Evolutionary conservation across 2,329 filamentous ascomycete genomes (phyloP).

Genomic region (Ilyonectria robusta): DNA sequence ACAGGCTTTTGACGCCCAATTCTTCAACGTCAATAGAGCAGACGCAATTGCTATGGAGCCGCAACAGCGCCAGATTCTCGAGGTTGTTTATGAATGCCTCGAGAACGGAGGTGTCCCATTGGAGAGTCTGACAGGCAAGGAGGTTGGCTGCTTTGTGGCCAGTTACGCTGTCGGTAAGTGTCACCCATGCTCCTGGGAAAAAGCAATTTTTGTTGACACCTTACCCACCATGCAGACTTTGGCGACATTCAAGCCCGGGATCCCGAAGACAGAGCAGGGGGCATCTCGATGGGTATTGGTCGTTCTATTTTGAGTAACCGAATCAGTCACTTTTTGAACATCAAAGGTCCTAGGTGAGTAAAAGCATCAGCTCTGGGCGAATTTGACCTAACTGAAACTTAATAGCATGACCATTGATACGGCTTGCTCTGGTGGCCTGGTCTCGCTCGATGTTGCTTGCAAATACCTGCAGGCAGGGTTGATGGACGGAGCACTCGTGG

Average conservation of each 20-base stretch:
- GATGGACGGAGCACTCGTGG: conserved; percentile 51
- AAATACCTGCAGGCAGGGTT: conserved; percentile 31
- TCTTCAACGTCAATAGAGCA: conserved; percentile 29
- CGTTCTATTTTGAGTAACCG: conserved; percentile 61
- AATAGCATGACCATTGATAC: conserved; percentile 64
- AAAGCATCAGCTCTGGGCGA: no score
- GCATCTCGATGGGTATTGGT: conserved; percentile 57
- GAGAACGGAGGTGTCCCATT: conserved; percentile 55
- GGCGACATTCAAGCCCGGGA: conserved; percentile 56
- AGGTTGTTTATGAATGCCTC: conserved; percentile 57
- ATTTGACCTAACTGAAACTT: neutral
- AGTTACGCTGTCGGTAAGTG: conserved; percentile 55
- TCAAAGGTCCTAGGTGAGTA: conserved; percentile 57
- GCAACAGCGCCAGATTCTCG: conserved; percentile 58
- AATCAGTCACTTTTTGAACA: conserved; percentile 63
- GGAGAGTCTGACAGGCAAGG: conserved; percentile 48
- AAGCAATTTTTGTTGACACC: conserved; percentile 20
- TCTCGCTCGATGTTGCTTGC: conserved; percentile 60
- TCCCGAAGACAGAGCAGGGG: conserved; percentile 56
- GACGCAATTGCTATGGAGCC: conserved; percentile 57
- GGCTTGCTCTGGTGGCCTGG: conserved; percentile 64
- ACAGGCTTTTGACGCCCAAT: conserved; percentile 34
- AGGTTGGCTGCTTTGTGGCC: conserved; percentile 58
- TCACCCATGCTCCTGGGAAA: conserved; percentile 3
- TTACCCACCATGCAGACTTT: conserved; percentile 50